Evolutionary conservation across 2,329 filamentous ascomycete species (phyloP), one percentile per base, ranked within the genome.

Genomic region (Fusarium hainanense): DNA sequence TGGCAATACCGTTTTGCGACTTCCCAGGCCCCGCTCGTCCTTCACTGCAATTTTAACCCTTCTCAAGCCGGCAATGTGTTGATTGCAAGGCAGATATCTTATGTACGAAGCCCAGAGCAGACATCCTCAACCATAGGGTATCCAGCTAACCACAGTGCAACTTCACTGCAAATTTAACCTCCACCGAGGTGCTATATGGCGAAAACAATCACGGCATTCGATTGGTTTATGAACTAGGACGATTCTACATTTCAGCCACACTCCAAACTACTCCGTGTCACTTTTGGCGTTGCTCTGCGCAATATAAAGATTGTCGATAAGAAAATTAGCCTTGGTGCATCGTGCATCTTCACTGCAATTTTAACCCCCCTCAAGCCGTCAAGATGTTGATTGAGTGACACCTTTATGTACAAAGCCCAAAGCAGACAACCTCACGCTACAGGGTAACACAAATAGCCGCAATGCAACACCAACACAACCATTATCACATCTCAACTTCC

Each of bases 131-230:
- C 20, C 7, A 30, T 5, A 42, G 40, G 54, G 41, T 65, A 50
- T 3, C 21, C 7, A 34, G 5, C 13, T 32, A 34, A 1, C 14
- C 30, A 7, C 30, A 16, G 14, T 34, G 30, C 7, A 34, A 7
- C 30, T 44, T 46, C 11, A 30, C 28, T 13, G 12, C 28, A 30
- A 28, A 6, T 28, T 28, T 2, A 28, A 28, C 20, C 41, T 14
- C 2, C 41, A 4, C 18, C 7, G 34, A 37, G 34, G 18, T n/a
- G 16, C 16, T 37, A 2, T 37, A 11, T 37, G 16, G 4, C 0
- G 32, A 4, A 3, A 7, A 18, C 0, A 5, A 7, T 18, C 9
- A 11, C 5, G 16, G 9, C 5, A n/a, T n/a, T 7, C 1, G 4
- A n/a, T 10, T n/a, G 2, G 16, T 37, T 7, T n/a, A n/a, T n/a